Percentiles rank a stretch among this genome's conserved stretches.
phyloP scores from a whole-genome alignment of 306 rosid genomes.

The Quercus bicolor region DNA sequence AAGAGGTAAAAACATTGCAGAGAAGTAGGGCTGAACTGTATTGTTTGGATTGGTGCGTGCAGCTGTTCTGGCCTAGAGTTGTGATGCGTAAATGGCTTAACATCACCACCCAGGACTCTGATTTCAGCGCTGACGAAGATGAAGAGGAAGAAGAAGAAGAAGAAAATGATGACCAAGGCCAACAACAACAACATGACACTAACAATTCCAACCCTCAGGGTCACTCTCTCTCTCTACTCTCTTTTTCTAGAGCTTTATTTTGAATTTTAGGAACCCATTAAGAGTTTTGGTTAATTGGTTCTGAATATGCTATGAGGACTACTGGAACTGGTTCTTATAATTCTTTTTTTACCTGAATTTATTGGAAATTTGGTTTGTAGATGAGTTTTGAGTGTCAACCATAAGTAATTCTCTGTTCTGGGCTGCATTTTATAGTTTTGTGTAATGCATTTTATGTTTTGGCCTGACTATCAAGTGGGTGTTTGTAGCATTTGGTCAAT shows the following conservation, averaged over 20 bases:
- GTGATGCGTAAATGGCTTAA: slow-evolving; percentile 83
- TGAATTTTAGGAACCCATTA: too few relatives aligned
- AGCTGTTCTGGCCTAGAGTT: slow-evolving; percentile 74
- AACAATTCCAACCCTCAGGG: neutral
- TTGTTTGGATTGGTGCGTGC: slow-evolving; percentile 51
- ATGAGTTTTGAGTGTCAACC: too few relatives aligned
- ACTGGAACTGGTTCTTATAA: neutral
- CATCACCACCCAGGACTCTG: slow-evolving; percentile 51
- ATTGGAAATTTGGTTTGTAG: too few relatives aligned
- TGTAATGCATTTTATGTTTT: neutral
- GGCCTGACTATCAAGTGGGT: neutral
- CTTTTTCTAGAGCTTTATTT: neutral
- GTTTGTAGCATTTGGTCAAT: slow-evolving; percentile 25
- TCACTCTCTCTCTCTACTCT: neutral
- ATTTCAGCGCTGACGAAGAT: slow-evolving; percentile 68
- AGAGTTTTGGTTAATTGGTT: too few relatives aligned
- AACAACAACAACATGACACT: neutral
- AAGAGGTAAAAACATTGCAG: slow-evolving; percentile 61
- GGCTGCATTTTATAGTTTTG: neutral
- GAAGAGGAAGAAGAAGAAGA: slow-evolving; percentile 56
- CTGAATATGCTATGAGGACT: neutral
- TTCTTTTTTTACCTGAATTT: too few relatives aligned
- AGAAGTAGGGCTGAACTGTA: slow-evolving; percentile 65
- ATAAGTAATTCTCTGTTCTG: neutral
- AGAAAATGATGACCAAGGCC: neutral